Conservation (phyloP, 1,139 yeast species). For the Tardiomyces digboiensis region DNA sequence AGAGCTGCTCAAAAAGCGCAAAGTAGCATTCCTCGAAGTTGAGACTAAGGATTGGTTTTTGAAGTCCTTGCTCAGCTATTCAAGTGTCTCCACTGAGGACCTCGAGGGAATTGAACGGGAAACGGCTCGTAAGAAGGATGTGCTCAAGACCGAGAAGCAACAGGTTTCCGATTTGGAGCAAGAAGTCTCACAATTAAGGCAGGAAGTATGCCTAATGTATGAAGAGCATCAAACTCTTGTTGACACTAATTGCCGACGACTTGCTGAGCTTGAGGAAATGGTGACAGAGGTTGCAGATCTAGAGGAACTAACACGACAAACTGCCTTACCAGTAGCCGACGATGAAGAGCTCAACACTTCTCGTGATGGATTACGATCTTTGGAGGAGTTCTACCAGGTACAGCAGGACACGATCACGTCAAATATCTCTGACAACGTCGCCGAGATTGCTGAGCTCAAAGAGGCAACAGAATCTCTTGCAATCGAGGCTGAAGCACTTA, state of each 20-base stretch:
- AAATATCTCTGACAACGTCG: background rate
- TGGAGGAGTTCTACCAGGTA: slow-evolving; percentile 8
- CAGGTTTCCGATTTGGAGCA: slow-evolving; percentile 3
- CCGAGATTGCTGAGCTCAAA: slow-evolving; percentile 14
- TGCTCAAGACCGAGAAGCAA: slow-evolving; percentile 1
- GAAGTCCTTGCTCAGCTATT: slow-evolving; percentile 21
- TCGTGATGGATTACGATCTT: slow-evolving; percentile 14
- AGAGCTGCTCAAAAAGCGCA: slow-evolving; percentile 40
- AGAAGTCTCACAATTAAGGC: slow-evolving; percentile 3
- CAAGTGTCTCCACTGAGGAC: slow-evolving; percentile 4
- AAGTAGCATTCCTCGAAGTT: slow-evolving; percentile 56
- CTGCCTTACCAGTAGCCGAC: slow-evolving; percentile 11
- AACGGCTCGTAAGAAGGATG: slow-evolving; percentile 1
- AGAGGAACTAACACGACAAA: background rate
- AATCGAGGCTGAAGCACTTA: background rate
- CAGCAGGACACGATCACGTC: slow-evolving; percentile 40
- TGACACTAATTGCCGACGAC: slow-evolving; percentile 17
- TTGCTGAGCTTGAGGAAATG: slow-evolving; percentile 15
- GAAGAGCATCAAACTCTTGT: slow-evolving; percentile 12
- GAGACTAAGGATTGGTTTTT: slow-evolving; percentile 58
- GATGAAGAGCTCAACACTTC: slow-evolving; percentile 21
- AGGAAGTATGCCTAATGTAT: slow-evolving; percentile 9
- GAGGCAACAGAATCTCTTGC: slow-evolving; percentile 5
- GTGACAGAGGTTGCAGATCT: slow-evolving; percentile 8
- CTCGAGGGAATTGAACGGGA: slow-evolving; percentile 5